Evolutionary conservation across 2,329 filamentous ascomycete genomes (phyloP), one percentile per base, ranked within the genome.

Genomic region (Arthroderma sp.): DNA sequence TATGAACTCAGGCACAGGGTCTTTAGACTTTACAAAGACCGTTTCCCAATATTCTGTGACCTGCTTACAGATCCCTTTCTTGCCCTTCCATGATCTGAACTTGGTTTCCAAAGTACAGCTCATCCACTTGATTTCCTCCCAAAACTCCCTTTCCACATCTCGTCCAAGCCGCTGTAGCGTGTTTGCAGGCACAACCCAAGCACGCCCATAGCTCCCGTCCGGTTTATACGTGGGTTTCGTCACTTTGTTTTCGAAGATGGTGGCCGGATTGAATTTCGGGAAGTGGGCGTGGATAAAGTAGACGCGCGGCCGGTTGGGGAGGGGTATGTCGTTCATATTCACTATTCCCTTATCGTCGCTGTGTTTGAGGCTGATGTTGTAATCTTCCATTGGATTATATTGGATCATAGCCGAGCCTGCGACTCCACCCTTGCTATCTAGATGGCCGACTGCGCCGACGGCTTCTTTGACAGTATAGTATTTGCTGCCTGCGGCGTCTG

Each of bases 391-490:
- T 1, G 62, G 62, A 39, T 64, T 57, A 46, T 57, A 60, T 44
- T 64, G 61, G 7, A 61, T 54, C 61, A 63, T 64, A 31, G 63
- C 58, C n/a, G 59, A 59, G 41, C 62, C 61, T 33, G 59, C 55
- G 42, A 62, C 54, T 11, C 56, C 51, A 29, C 54, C 53, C 41
- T 53, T 37, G 5, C 54, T 53, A 36, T 47, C 47, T 38, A 46
- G 38, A 45, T 62, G 56, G 44, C 60, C 60, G 27, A 63, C 55
- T 33, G 60, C 55, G 31, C 53, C 50, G 28, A 64, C 60, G n/a
- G 52, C 56, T 44, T 62, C 55, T 34, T 55, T 57, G 42, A 71
- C 67, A 28, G 63, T 57, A 49, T 70, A 68, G 51, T 63, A 69
- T 1, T 62, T 52, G 8, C 63, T 56, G 4, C 57, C 52, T 1